Base-by-base conservation (phyloP, 176 grass and related monocot genomes). In the Avena insularis region DNA sequence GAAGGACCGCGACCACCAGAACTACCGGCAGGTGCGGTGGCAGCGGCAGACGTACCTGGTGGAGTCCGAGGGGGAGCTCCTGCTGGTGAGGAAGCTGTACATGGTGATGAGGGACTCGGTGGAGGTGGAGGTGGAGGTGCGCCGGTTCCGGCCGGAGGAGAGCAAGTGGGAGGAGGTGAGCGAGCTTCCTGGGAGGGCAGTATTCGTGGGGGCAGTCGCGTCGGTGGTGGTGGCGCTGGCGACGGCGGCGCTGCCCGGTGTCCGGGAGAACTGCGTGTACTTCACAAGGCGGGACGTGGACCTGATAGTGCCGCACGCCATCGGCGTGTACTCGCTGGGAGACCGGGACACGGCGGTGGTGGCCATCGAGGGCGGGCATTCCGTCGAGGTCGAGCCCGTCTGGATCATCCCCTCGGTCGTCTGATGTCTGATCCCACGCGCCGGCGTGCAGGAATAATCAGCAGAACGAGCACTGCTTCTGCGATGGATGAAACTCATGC, bases 171-270 rank as follows among this genome's bases (percentile, higher is more conserved):
- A 70, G 2, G 1, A 3, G 27, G 12, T 84, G 27, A 29, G 1
- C 25, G 81, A 78, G 63, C 56, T 47, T 3, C 74, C 74, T 20
- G 72, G 72, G 75, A 54, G 50, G 75, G 81, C 87, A 51, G 5
- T 88, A 27, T 71, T 88, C 81, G 81, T 84, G 40, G 87, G 87
- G 5, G 38, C 63, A 63, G 87, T 88, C 36, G 72, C 55, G 50
- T 88, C 86, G 61, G 51, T n/a, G 40, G 17, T 5, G 13, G 78
- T 82, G 40, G 40, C 40, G 77, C 54, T 45, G 0, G 57, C n/a
- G 48, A 81, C 73, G 72, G 47, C 72, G 47, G 72, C 72, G 2
- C 23, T 21, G 23, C n/a, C 40, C 0, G 72, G 14, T 19, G 9
- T 84, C 43, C 63, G 40, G 59, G 78, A 64, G 78, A 80, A 80